Base-by-base conservation (phyloP, 768 basidiomycete genomes). In the Asterophora parasitica region DNA sequence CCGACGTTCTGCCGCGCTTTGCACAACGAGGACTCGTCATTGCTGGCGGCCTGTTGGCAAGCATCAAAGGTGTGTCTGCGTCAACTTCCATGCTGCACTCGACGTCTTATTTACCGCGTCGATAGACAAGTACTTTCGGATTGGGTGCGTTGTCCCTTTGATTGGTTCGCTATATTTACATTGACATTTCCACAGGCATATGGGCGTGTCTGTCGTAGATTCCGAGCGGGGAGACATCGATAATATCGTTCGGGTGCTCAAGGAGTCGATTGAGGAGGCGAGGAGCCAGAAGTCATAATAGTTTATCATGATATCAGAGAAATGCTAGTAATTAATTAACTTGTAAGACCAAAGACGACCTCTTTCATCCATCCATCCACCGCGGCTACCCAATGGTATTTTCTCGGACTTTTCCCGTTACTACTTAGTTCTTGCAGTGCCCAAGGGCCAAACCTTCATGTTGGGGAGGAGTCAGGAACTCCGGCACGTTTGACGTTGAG, bases 161-260 rank as follows among this genome's bases (percentile, higher is more conserved):
- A 9, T 36, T 42, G 15, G 48, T 44, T 30, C 47, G 19, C 40
- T 31, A 31, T 31, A 31, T 27, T 47, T 26, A 46, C 37, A 44
- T 17, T 50, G 32, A 13, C n/a, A 35, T 34, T 45, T 46, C 15
- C 55, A 23, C 26, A 85, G 86, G 27, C 94, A 96, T 64, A 95
- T 97, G 92, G 94, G 94, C 42, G 63, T 85, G 47, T 83, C 85
- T n/a, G 93, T 79, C 16, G 82, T 87, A 6, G 80, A 92, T 49
- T 44, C 68, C 17, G 57, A 75, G 48, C 75, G 92, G 44, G 84
- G 79, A 0, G 93, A 97, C 61, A 62, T 95, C 10, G 83, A 90
- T 56, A 82, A 68, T 60, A 69, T 96, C 47, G 71, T 91, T 37
- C 65, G 70, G 11, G 81, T 81, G 4, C 63, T 96, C 62, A 76